Evolutionary conservation across 2,329 filamentous ascomycete species (phyloP).

Genomic region (Alternaria arbusti): DNA sequence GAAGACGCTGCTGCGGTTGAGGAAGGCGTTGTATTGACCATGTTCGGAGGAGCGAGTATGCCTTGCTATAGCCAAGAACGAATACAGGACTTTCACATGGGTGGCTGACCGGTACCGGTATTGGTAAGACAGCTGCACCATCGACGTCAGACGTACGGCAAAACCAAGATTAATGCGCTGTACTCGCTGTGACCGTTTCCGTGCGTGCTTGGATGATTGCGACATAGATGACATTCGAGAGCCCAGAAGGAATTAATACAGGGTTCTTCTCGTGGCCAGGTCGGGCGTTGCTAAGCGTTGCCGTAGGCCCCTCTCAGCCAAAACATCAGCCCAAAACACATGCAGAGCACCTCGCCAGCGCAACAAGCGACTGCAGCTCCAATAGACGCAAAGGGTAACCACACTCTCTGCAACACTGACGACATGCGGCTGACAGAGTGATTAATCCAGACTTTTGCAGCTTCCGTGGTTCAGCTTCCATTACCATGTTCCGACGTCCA

Average conservation of each 20-base stretch:
- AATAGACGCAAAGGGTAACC: slow-evolving; percentile 18
- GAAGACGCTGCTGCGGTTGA: neutral
- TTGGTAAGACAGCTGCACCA: slow-evolving; percentile 10
- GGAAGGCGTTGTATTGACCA: neutral
- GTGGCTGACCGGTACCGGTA: slow-evolving; percentile 15
- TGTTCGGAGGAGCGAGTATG: neutral
- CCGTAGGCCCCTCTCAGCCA: slow-evolving; percentile 19
- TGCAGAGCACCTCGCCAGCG: slow-evolving; percentile 23
- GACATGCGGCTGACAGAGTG: slow-evolving; percentile 30
- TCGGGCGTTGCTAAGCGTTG: slow-evolving; percentile 21
- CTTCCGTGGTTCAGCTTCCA: slow-evolving; percentile 5
- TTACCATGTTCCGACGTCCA: slow-evolving; percentile 33
- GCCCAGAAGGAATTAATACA: neutral
- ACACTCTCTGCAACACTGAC: slow-evolving; percentile 21
- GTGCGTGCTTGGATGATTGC: neutral
- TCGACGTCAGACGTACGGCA: slow-evolving; percentile 16
- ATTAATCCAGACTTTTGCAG: slow-evolving; percentile 16
- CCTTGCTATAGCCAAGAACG: slow-evolving; percentile 1
- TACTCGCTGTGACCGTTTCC: neutral
- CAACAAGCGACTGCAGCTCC: slow-evolving; percentile 21
- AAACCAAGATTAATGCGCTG: neutral
- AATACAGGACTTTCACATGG: slow-evolving; percentile 9
- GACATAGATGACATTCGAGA: neutral
- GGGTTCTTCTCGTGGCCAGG: neutral
- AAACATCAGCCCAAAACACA: slow-evolving; percentile 28